Conservation (phyloP, 2,329 filamentous ascomycete species). For the Microdochium bolleyi region DNA sequence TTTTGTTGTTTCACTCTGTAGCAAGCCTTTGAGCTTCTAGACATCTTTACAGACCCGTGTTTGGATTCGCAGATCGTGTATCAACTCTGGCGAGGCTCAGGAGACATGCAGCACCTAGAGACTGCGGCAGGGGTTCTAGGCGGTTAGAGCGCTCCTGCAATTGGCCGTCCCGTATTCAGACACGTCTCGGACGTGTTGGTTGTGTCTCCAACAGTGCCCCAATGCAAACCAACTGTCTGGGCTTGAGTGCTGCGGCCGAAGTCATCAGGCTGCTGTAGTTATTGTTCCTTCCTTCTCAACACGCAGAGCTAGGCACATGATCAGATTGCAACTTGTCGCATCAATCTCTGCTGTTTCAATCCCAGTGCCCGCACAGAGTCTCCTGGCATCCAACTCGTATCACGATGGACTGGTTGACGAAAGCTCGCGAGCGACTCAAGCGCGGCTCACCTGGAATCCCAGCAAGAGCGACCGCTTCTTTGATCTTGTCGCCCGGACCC, state of each 20-base stretch:
- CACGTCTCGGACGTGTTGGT: background rate
- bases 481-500: no score
- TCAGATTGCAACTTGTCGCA: background rate
- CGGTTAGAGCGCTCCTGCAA: background rate
- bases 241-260: background rate
- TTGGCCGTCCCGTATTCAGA: background rate
- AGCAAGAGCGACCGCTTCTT: background rate
- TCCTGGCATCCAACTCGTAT: background rate
- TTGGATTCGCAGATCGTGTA: background rate
- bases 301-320: background rate
- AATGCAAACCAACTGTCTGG: background rate
- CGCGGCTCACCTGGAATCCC: background rate
- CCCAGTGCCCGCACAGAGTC: background rate
- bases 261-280: background rate
- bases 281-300: background rate
- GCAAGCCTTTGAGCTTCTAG: background rate
- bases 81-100: background rate
- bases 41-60: background rate
- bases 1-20: background rate
- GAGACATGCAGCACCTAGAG: background rate
- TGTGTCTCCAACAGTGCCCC: background rate
- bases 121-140: background rate
- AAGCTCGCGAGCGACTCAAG: background rate
- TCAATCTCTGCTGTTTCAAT: background rate
- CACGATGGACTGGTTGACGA: background rate